A percentile compares a stretch with the other conserved stretches of the same genome.
Evolutionary conservation across 1,139 yeast genomes (phyloP).

Genomic region (Magnusiomyces starmeri): DNA sequence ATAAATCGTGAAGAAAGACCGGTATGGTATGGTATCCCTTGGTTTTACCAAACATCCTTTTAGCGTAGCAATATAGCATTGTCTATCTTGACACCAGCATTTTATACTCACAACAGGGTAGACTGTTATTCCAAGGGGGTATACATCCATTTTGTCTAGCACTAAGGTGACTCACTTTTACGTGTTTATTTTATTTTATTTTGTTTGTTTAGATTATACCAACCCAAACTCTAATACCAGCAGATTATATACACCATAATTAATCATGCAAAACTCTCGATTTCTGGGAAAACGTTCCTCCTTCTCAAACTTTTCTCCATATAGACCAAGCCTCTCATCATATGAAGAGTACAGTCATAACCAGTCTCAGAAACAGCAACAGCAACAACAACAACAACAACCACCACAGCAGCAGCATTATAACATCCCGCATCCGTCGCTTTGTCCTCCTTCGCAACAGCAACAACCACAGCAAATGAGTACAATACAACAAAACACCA

Average conservation of each 20-base stretch:
- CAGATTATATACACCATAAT: background rate
- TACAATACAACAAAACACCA: background rate
- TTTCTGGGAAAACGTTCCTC: conserved; percentile 13
- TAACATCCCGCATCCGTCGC: background rate
- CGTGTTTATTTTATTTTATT: too few species aligned
- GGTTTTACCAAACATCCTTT: too few species aligned
- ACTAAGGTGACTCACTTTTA: too few species aligned
- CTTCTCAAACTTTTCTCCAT: conserved; percentile 12
- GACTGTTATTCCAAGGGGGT: too few species aligned
- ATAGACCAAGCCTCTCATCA: background rate
- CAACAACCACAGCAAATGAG: background rate
- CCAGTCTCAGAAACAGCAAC: conserved; percentile 2
- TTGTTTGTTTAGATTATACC: too few species aligned
- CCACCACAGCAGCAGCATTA: conserved; percentile 5
- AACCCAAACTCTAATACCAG: too few species aligned
- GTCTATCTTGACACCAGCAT: too few species aligned
- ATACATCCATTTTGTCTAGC: too few species aligned
- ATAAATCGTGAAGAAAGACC: too few species aligned
- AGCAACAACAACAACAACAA: conserved; percentile 4
- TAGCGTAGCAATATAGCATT: too few species aligned
- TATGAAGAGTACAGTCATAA: background rate
- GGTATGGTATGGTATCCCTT: too few species aligned
- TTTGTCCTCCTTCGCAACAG: background rate
- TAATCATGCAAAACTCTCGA: conserved; percentile 6
- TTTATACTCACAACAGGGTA: too few species aligned